Evolutionary conservation across 2,329 filamentous ascomycete species (phyloP).

Genomic region (Ophioceras dolichostomum): DNA sequence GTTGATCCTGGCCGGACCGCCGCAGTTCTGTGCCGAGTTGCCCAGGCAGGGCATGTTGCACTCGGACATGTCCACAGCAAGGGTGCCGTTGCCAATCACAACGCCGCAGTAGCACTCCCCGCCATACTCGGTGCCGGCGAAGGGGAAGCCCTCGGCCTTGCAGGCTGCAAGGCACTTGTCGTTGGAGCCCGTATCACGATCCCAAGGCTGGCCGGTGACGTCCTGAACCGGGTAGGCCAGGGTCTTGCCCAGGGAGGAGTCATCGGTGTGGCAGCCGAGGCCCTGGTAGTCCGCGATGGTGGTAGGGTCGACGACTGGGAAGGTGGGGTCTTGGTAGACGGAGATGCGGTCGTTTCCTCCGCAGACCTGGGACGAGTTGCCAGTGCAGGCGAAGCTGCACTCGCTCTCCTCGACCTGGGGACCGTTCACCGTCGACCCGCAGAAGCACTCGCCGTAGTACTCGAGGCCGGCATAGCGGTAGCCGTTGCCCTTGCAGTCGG

Average conservation of each 20-base stretch:
- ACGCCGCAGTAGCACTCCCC: conserved; percentile 38
- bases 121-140: conserved; percentile 34
- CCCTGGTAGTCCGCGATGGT: conserved; percentile 41
- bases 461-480: conserved; percentile 38
- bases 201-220: conserved; percentile 13
- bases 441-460: conserved; percentile 41
- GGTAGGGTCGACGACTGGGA: conserved; percentile 27
- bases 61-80: conserved; percentile 19
- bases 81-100: conserved; percentile 35
- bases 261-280: conserved; percentile 48
- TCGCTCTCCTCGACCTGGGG: conserved; percentile 37
- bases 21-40: conserved; percentile 26
- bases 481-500: conserved; percentile 36
- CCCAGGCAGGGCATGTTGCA: conserved; percentile 43
- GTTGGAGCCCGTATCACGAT: conserved; percentile 22
- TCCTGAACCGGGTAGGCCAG: conserved; percentile 29
- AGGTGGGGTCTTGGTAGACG: conserved; percentile 35
- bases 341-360: conserved; percentile 35
- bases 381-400: conserved; percentile 44
- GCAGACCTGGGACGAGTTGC: conserved; percentile 29
- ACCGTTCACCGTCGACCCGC: conserved; percentile 36
- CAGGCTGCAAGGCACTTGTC: conserved; percentile 29
- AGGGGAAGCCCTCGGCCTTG: conserved; percentile 28
- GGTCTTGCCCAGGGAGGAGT: conserved; percentile 25
- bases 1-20: conserved; percentile 27